Evolutionary conservation across 2,329 filamentous ascomycete species (phyloP).

Genomic region (Aureobasidium sp.): DNA sequence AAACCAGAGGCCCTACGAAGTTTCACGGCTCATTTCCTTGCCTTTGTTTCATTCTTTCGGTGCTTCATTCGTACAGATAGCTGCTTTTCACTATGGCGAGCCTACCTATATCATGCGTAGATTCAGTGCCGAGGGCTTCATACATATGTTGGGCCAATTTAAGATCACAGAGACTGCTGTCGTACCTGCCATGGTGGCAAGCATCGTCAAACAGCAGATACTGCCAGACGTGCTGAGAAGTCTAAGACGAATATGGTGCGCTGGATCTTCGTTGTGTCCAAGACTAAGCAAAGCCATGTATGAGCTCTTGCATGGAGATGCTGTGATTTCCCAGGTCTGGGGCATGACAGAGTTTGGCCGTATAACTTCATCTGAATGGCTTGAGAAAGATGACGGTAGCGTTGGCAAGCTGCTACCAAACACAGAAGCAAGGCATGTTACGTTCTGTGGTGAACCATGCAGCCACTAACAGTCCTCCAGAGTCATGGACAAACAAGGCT

Average conservation of each 20-base stretch:
- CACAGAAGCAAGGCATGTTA: slow-evolving; percentile 16
- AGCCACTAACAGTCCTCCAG: neutral
- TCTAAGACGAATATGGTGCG: neutral
- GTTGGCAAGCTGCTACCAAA: slow-evolving; percentile 36
- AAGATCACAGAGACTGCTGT: neutral
- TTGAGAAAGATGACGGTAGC: slow-evolving; percentile 35
- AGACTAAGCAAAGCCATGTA: neutral
- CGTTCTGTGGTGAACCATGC: neutral
- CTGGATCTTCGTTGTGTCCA: neutral
- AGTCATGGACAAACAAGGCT: neutral
- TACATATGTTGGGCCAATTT: neutral
- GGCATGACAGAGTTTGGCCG: slow-evolving; percentile 46
- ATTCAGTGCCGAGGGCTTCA: neutral
- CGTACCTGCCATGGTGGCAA: neutral
- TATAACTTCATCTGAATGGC: slow-evolving; percentile 33
- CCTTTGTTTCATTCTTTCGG: neutral
- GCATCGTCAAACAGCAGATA: neutral
- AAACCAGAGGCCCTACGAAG: neutral
- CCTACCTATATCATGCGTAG: neutral
- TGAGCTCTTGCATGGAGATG: slow-evolving; percentile 26
- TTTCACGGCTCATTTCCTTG: neutral
- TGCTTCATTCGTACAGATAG: neutral
- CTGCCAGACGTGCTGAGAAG: neutral
- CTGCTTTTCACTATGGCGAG: neutral
- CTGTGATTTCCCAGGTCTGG: slow-evolving; percentile 40